Percentiles rank a stretch among this genome's conserved stretches.
Conservation (phyloP, 306 rosid genomes). For the Styphnolobium japonicum region DNA sequence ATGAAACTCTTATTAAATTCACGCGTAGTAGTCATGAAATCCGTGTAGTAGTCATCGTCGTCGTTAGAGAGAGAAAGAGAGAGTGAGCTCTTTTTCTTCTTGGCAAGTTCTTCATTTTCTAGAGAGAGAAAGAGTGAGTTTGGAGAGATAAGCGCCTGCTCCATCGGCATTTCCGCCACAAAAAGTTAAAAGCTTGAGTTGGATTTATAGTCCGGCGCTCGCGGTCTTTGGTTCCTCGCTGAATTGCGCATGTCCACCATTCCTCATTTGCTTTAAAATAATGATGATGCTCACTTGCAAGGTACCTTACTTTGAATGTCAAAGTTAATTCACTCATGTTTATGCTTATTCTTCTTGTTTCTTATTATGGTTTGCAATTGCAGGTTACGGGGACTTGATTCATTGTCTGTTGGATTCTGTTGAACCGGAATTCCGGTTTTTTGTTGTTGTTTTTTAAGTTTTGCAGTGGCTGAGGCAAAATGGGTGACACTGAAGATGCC, state of each 20-base stretch:
- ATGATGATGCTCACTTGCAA: neutral
- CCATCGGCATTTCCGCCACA: constrained; percentile 70
- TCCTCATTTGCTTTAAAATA: no score
- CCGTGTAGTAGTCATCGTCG: constrained; percentile 64
- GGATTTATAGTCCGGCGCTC: neutral
- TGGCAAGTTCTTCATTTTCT: no score
- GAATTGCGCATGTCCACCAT: no score
- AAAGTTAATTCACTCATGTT: neutral
- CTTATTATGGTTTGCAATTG: neutral
- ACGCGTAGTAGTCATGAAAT: constrained; percentile 82
- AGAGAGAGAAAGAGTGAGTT: constrained; percentile 20
- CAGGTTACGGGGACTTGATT: constrained; percentile 30
- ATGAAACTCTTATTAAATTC: constrained; percentile 68
- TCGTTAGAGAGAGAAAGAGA: constrained; percentile 36
- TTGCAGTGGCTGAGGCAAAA: constrained; percentile 32
- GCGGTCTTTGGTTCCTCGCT: no score
- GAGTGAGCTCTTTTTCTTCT: neutral
- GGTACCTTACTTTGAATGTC: neutral
- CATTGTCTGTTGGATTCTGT: neutral
- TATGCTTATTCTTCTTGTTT: neutral
- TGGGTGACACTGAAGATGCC: constrained; percentile 78
- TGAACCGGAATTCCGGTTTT: neutral
- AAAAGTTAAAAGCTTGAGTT: constrained; percentile 33
- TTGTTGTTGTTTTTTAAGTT: no score
- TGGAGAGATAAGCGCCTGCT: constrained; percentile 50